Percentiles rank a stretch among this genome's conserved stretches.
These are phyloP conservation scores for Helotiales sp. DNA, from an alignment of 2,329 filamentous ascomycete genomes.

Conservation along the genomic window DNA sequence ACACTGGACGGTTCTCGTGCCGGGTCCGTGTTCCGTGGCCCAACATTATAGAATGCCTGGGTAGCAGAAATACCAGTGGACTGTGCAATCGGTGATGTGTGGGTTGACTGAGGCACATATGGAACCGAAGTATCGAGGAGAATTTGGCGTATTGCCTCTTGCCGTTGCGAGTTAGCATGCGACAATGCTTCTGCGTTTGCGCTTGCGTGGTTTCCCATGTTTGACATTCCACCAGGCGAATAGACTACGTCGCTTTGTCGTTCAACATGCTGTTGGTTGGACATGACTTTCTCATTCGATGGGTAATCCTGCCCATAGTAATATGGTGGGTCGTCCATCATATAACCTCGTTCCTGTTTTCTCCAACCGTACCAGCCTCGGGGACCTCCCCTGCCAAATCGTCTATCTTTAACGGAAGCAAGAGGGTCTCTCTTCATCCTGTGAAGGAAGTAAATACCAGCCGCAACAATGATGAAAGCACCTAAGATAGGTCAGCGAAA, in stretches of 20 bases:
- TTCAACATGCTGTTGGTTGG: conserved; percentile 25
- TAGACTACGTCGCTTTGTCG: conserved; percentile 27
- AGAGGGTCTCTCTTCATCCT: conserved; percentile 31
- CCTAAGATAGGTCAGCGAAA: conserved; percentile 29
- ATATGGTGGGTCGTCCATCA: conserved; percentile 31
- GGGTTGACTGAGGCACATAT: conserved; percentile 21
- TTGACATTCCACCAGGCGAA: conserved; percentile 22
- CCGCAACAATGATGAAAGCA: conserved; percentile 38
- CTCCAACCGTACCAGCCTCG: conserved; percentile 39
- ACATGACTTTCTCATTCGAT: conserved; percentile 29
- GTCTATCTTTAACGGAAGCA: conserved; percentile 23
- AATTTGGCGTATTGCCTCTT: conserved; percentile 21
- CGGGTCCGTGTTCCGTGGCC: conserved; percentile 9
- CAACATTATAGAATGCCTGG: conserved; percentile 17
- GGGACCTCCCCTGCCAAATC: conserved; percentile 33
- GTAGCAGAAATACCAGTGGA: conserved; percentile 1
- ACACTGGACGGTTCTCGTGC: conserved; percentile 17
- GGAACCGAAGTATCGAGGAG: conserved; percentile 26
- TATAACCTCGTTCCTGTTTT: conserved; percentile 23
- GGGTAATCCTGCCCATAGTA: conserved; percentile 27
- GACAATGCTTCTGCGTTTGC: conserved; percentile 21
- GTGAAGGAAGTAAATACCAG: conserved; percentile 37
- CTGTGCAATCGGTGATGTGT: conserved; percentile 17
- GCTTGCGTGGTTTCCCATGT: conserved; percentile 25
- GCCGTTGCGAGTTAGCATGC: conserved; percentile 25